Base-by-base conservation (phyloP, 768 basidiomycete genomes). In the Pilatotrama ljubarskyi region DNA sequence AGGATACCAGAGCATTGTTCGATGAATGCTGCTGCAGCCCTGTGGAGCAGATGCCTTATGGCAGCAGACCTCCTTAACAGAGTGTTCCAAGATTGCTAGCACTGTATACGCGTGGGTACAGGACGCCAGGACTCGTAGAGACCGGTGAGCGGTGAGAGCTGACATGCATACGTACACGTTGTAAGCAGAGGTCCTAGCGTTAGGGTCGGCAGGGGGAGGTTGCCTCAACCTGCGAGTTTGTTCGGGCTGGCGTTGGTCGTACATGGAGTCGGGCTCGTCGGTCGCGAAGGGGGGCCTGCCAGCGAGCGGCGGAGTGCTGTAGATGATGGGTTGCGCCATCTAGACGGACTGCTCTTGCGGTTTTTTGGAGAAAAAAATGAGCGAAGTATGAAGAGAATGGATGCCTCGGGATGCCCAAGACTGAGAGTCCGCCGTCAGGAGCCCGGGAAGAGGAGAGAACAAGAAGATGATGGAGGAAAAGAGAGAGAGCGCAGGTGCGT, bases 211-310 rank as follows among this genome's bases (percentile, higher is more conserved):
- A 38, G 67, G 64, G n/a, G 80, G 73, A 44, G 75, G 67, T 52
- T 67, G 73, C 53, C 61, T 64, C 76, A 70, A 76, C 74, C 71
- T 80, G 76, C 63, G 78, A 62, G 66, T 80, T 73, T 68, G 73
- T 75, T 62, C 66, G 63, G 76, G 74, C 50, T 74, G 74, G 32
- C 77, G 73, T 15, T 79, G 72, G 62, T 83, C 78, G 69, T 84
- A 89, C 64, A 80, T 74, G 22, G 82, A 79, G 71, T 87, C 85
- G 6, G 84, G 83, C 66, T 86, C 82, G 74, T 90, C 84, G 37
- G 85, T 87, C 46, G 85, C 87, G 69, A 81, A 88, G 25, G 86
- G 85, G 13, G 86, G 85, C 73, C 76, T 79, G 60, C 84, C 83
- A 70, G 84, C 84, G 61, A 85, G 76, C 54, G 84, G 78, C 22